phyloP scores from a whole-genome alignment of 306 rosid genomes.

The Begonia fuchsioides region DNA sequence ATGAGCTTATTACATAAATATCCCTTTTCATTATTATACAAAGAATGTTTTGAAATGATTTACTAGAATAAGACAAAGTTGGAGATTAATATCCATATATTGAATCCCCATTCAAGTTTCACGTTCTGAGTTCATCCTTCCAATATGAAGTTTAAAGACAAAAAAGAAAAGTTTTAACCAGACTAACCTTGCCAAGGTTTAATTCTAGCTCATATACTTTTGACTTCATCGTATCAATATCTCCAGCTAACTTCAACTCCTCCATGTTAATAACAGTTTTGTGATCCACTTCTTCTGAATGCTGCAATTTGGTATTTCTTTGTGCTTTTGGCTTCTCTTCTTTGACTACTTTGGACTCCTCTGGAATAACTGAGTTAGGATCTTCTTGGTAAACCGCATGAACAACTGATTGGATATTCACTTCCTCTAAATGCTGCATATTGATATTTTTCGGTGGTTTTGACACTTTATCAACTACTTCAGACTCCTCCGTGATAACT shows the following conservation, averaged over 20 bases:
- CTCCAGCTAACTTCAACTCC: constrained; percentile 38
- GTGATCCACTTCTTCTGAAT: constrained; percentile 11
- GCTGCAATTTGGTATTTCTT: constrained; percentile 7
- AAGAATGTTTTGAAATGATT: too few relatives aligned
- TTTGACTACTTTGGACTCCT: constrained; percentile 17
- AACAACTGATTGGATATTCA: too few relatives aligned
- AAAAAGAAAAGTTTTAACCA: background rate
- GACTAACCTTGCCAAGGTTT: constrained; percentile 71
- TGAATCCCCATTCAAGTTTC: too few relatives aligned
- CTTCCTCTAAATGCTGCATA: constrained; percentile 6
- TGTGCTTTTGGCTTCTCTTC: constrained; percentile 8
- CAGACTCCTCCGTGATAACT: constrained; percentile 8
- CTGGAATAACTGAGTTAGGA: background rate
- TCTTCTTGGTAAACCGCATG: too few relatives aligned
- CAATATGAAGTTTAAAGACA: too few relatives aligned
- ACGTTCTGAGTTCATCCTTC: too few relatives aligned
- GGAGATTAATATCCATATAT: too few relatives aligned
- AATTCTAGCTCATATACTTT: constrained; percentile 55
- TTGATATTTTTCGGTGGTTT: constrained; percentile 6
- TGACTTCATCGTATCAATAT: constrained; percentile 61
- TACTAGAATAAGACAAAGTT: too few relatives aligned
- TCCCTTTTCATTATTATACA: too few relatives aligned
- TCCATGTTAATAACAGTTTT: constrained; percentile 9
- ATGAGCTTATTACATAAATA: too few relatives aligned
- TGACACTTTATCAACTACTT: constrained; percentile 15